Evolutionary conservation across 192 early-diverging fungal genomes (phyloP).

Genomic region (Geosiphon pyriformis): DNA sequence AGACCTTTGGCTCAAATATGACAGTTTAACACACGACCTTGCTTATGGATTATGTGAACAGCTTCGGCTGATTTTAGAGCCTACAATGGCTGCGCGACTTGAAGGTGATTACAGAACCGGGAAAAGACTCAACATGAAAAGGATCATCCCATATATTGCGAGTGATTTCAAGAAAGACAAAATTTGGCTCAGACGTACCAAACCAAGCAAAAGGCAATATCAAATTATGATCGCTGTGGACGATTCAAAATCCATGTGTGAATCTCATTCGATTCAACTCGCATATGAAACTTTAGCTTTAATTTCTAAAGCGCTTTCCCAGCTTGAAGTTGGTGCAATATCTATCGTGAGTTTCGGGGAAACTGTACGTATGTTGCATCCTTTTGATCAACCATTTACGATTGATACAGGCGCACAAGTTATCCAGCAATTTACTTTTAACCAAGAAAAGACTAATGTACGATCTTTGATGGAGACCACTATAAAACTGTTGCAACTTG

Average conservation of each 20-base stretch:
- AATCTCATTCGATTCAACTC: conserved; percentile 81
- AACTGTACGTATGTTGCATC: conserved; percentile 78
- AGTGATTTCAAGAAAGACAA: conserved; percentile 99
- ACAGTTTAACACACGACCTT: conserved; percentile 83
- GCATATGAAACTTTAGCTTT: conserved; percentile 92
- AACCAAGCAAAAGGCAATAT: conserved; percentile 94
- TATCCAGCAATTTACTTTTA: conserved; percentile 86
- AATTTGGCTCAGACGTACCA: conserved; percentile 97
- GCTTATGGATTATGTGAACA: conserved; percentile 91
- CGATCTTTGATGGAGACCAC: conserved; percentile 82
- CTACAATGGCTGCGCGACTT: conserved; percentile 92
- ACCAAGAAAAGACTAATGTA: conserved; percentile 84
- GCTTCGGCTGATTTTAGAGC: conserved; percentile 92
- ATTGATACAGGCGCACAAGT: conserved; percentile 86
- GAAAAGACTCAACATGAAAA: conserved; percentile 98
- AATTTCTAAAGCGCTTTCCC: conserved; percentile 86
- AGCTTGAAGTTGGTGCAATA: conserved; percentile 93
- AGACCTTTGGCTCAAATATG: conserved; percentile 87
- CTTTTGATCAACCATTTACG: conserved; percentile 89
- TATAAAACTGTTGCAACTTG: conserved; percentile 71
- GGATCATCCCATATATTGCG: conserved; percentile 99
- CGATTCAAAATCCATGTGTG: conserved; percentile 96
- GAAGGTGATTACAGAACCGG: conserved; percentile 97
- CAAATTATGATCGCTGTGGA: conserved; percentile 98
- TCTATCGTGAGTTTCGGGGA: conserved; percentile 90